Evolutionary conservation across 106 monocot genomes (phyloP), one percentile per base, ranked within the genome.

Genomic region (Amphibolis antarctica): DNA sequence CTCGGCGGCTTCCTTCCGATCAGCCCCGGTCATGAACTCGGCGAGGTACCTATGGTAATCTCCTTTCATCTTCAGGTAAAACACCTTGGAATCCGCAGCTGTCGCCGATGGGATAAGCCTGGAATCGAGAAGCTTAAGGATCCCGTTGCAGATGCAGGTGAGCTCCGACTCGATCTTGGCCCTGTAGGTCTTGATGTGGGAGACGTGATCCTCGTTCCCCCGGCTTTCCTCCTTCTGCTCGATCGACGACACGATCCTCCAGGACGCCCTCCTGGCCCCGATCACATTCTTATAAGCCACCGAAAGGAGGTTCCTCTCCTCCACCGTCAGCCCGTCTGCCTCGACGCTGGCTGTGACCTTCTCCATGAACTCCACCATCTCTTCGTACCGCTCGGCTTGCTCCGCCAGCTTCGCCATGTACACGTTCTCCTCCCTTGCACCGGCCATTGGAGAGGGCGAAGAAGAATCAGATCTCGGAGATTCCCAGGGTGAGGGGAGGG

Each of bases 301-400:
- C 22, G 51, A 52, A 62, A 71, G 53, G 29, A 71, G 46, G 31
- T 62, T 71, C 15, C 70, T 27, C 36, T 71, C 62, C 10, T 71
- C 62, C 10, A 62, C 62, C 19, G 60, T 52, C 42, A 71, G 49
- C 21, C 12, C 52, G 4, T 71, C 52, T 10, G 43, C 44, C 5
- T 59, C 42, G 14, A 29, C 10, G 27, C 20, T 10, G 42, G 69
- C 28, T 21, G 45, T 57, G 14, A 71, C 31, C 29, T 62, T 71
- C 52, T 71, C 70, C 70, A 71, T 52, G 70, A 61, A 71, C 62
- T 14, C 46, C 62, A 48, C 60, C 70, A 71, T 62, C 47, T 71
- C 70, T 1, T 71, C 70, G 70, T 60, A 71, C 28, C 62, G 60
- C 70, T 62, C 70, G 9, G 53, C 62, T 28, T 62, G 46, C 70